phyloP scores from a whole-genome alignment of 352 stramenopile genomes.

The Pythium aquatile region DNA sequence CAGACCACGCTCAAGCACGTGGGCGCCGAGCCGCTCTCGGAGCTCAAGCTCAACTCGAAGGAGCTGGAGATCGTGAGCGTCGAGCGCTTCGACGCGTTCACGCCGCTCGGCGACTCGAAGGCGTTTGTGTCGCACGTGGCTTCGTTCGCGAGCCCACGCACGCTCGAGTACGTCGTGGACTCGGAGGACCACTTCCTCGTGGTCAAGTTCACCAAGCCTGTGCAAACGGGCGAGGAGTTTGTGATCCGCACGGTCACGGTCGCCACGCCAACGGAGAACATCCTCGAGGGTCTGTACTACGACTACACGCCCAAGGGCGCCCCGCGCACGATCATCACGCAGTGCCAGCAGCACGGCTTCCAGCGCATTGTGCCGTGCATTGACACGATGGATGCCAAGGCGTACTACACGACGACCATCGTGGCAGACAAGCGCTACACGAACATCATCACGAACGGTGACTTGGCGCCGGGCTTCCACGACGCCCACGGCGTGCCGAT shows the following conservation, averaged over 20 bases:
- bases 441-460: constrained; percentile 82
- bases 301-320: constrained; percentile 69
- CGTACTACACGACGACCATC: constrained; percentile 80
- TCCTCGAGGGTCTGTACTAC: constrained; percentile 76
- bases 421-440: constrained; percentile 71
- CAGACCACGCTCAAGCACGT: constrained; percentile 68
- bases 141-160: constrained; percentile 44
- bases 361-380: constrained; percentile 78
- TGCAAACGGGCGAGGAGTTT: constrained; percentile 63
- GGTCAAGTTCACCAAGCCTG: constrained; percentile 50
- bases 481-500: constrained; percentile 57
- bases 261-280: constrained; percentile 70
- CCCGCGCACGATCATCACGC: constrained; percentile 79
- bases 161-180: constrained; percentile 54
- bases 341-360: constrained; percentile 81
- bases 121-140: constrained; percentile 62
- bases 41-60: constrained; percentile 77
- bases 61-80: constrained; percentile 65
- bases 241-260: constrained; percentile 66
- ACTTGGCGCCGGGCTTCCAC: constrained; percentile 63
- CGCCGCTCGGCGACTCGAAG: constrained; percentile 35
- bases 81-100: constrained; percentile 50
- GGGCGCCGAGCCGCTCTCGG: constrained; percentile 32
- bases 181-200: constrained; percentile 71
- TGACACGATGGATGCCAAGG: constrained; percentile 80